Evolutionary conservation across 768 basidiomycete species (phyloP).

Genomic region (Mycena albidolilacea): DNA sequence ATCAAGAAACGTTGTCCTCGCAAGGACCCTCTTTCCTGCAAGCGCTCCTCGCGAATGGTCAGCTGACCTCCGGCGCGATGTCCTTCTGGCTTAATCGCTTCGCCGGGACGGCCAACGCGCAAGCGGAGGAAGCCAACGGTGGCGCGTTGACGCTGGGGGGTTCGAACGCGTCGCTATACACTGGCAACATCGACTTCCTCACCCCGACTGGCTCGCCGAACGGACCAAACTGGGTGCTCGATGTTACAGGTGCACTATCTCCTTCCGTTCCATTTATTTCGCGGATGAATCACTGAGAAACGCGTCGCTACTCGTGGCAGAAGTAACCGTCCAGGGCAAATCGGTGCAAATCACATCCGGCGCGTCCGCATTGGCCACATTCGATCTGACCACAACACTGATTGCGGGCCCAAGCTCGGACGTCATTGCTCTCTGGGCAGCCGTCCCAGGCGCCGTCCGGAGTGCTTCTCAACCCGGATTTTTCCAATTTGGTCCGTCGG

Average conservation of each 20-base stretch:
- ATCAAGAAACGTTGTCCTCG: neutral
- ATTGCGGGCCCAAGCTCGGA: conserved; percentile 17
- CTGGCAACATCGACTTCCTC: conserved; percentile 13
- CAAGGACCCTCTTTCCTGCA: conserved; percentile 11
- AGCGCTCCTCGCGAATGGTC: conserved; percentile 4
- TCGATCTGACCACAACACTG: neutral
- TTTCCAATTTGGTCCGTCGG: conserved; percentile 22
- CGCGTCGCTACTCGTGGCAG: neutral
- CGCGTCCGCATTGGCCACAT: neutral
- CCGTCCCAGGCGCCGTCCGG: conserved; percentile 17
- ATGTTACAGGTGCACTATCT: conserved; percentile 21
- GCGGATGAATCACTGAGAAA: too few relatives aligned
- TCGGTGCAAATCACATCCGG: conserved; percentile 17
- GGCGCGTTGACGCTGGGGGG: conserved; percentile 15
- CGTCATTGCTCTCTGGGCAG: conserved; percentile 18
- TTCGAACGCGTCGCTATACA: conserved; percentile 17
- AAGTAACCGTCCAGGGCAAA: conserved; percentile 4
- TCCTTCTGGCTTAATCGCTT: conserved; percentile 25
- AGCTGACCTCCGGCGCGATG: conserved; percentile 14
- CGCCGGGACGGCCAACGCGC: neutral
- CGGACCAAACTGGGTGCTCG: conserved; percentile 8
- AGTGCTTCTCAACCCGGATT: conserved; percentile 16
- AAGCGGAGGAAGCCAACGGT: neutral
- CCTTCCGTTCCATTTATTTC: neutral
- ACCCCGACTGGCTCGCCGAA: conserved; percentile 12